Evolutionary conservation across 768 basidiomycete genomes (phyloP), one percentile per base, ranked within the genome.

Genomic region (Porphyrellus cyaneotinctus): DNA sequence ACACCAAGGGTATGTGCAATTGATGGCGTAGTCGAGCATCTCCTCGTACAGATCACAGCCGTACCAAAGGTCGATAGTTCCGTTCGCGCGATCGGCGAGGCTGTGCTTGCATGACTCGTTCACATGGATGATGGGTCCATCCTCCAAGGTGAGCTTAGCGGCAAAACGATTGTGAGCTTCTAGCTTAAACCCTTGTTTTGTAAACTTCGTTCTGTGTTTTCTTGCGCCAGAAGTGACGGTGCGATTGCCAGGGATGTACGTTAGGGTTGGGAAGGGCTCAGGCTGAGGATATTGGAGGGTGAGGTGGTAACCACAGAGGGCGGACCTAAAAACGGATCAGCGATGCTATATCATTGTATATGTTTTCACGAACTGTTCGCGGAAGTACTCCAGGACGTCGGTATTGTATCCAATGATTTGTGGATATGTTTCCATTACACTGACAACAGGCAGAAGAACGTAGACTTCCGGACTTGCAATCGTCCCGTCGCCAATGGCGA

Each of bases 321-420:
- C 72, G 22, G 74, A 67, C 65, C 85, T 88, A 54, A 31, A 38
- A 30, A 22, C 32, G 12, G 42, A 32, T 57, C 31, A 62, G 31
- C 12, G 50, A 7, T 17, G 20, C 1, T 33, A 32, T 13, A 15
- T 14, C 22, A 46, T 24, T 6, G 20, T 14, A n/a, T 10, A 47
- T 33, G 18, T 17, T 39, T 56, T 20, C 20, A 73, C 84, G 53
- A 57, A 87, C 86, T 87, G 84, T 58, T 80, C 73, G 56, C 78
- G 76, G 68, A 88, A 88, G 62, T 86, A 86, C 50, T 81, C 74
- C 61, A 79, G 83, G 7, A 86, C 83, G 6, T 78, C 77, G 42
- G 74, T 72, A 56, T 89, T 82, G 59, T 89, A 89, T 31, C 80
- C 83, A 47, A 90, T 87, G 26, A 89, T 70, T 62, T 88, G 87